Evolutionary conservation across 2,329 filamentous ascomycete genomes (phyloP).

Genomic region (Teratosphaeria zuluensis): DNA sequence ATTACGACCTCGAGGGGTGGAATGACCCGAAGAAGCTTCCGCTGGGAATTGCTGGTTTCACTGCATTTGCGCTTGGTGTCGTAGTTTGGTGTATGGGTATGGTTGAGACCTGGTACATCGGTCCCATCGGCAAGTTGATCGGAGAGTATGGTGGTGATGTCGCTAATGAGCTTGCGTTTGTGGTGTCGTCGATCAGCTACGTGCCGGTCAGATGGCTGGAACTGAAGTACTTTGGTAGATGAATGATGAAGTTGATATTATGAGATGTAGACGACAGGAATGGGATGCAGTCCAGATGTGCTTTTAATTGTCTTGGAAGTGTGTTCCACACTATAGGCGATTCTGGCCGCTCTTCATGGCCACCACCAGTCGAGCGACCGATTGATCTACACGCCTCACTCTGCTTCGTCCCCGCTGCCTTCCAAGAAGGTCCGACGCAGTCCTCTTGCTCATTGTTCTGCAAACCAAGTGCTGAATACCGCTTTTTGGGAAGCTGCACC

Average conservation of each 20-base stretch:
- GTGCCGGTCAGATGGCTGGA: constrained; percentile 42
- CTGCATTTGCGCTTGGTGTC: constrained; percentile 31
- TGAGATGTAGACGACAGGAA: background rate
- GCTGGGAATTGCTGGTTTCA: constrained; percentile 31
- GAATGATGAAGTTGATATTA: background rate
- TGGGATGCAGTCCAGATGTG: background rate
- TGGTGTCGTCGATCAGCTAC: constrained; percentile 40
- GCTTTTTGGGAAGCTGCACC: too few species aligned
- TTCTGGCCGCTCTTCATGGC: background rate
- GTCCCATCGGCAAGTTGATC: constrained; percentile 49
- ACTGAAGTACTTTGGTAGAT: constrained; percentile 35
- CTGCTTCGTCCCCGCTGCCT: too few species aligned
- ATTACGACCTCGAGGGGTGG: constrained; percentile 38
- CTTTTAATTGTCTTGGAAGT: background rate
- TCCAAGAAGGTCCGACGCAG: too few species aligned
- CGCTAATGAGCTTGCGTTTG: constrained; percentile 44
- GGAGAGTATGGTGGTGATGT: constrained; percentile 44
- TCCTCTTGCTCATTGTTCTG: too few species aligned
- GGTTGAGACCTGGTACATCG: constrained; percentile 31
- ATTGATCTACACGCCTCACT: background rate
- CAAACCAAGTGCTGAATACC: too few species aligned
- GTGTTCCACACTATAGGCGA: background rate
- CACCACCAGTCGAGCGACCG: background rate
- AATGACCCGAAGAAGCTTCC: constrained; percentile 35
- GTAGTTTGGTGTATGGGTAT: constrained; percentile 47